A percentile compares a stretch with the other conserved stretches of the same genome.
These are phyloP conservation scores for Carex scoparia DNA, from an alignment of 176 grass and related monocot genomes.

Conservation along the genomic window DNA sequence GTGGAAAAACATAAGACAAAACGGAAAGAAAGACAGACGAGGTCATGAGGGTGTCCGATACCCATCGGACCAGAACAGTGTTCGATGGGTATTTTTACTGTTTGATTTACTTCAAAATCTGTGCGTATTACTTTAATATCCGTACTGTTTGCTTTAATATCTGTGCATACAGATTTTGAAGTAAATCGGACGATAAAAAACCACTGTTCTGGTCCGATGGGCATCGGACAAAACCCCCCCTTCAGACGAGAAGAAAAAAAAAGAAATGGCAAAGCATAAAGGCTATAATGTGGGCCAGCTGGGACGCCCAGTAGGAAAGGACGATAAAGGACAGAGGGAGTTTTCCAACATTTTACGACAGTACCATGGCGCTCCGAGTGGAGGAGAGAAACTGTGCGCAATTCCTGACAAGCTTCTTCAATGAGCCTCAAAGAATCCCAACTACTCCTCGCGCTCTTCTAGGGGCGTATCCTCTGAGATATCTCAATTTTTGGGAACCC, in stretches of 20 bases:
- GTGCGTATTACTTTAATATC: too few relatives aligned
- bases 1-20: neutral
- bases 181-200: too few relatives aligned
- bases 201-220: too few relatives aligned
- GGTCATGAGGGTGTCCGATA: too few relatives aligned
- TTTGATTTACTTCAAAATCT: too few relatives aligned
- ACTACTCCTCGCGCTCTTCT: neutral
- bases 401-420: slow-evolving; percentile 6
- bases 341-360: neutral
- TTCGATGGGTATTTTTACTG: too few relatives aligned
- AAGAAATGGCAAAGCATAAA: neutral
- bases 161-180: too few relatives aligned
- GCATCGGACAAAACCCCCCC: too few relatives aligned
- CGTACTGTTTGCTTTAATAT: too few relatives aligned
- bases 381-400: neutral
- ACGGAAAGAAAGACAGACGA: neutral
- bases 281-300: neutral
- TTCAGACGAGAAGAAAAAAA: neutral
- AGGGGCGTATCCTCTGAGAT: too few relatives aligned
- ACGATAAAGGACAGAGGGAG: neutral
- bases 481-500: too few relatives aligned
- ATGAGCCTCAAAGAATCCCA: slow-evolving; percentile 30
- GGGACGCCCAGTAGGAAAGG: neutral
- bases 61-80: too few relatives aligned
- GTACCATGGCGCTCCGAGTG: neutral